A percentile compares a stretch with the other conserved stretches of the same genome.
Conservation (phyloP, 192 early-diverging fungal species). For the Blastocladiella britannica region DNA sequence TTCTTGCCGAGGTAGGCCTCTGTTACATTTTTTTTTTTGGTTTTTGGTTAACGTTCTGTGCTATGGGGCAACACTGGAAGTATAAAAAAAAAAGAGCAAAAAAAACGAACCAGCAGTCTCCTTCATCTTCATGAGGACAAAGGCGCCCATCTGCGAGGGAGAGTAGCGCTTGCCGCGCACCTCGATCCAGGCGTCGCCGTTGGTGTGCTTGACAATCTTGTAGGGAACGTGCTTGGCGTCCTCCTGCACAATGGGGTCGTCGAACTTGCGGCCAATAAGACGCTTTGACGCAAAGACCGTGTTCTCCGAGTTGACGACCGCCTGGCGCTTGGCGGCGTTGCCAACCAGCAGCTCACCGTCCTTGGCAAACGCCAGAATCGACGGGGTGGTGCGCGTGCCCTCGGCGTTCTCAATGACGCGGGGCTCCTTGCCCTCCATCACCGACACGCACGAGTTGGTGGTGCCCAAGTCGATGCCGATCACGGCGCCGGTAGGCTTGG, state of each 20-base stretch:
- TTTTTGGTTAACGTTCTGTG: no score
- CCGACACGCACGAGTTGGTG: constrained; percentile 97
- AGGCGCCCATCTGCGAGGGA: constrained; percentile 87
- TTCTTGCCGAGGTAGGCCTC: constrained; percentile 55
- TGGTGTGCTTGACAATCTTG: constrained; percentile 84
- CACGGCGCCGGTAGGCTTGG: constrained; percentile 53
- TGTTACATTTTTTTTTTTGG: no score
- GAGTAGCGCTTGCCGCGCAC: constrained; percentile 85
- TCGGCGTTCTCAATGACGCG: constrained; percentile 95
- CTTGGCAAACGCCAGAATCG: constrained; percentile 86
- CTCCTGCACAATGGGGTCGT: constrained; percentile 66
- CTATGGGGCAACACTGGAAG: no score
- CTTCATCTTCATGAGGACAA: constrained; percentile 98
- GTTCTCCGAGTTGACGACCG: constrained; percentile 96
- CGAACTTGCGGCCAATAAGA: constrained; percentile 83
- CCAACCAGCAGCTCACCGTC: constrained; percentile 92
- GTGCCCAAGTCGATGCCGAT: constrained; percentile 99
- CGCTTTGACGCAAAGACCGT: constrained; percentile 95
- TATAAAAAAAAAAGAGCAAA: no score
- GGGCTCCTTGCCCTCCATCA: constrained; percentile 95
- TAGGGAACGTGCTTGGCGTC: constrained; percentile 80
- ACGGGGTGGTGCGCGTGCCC: constrained; percentile 90
- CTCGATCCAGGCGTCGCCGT: constrained; percentile 98
- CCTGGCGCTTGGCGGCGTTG: constrained; percentile 91
- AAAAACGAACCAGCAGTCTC: constrained; percentile 60